Conservation (phyloP, 495 filamentous ascomycete genomes). For the Penicillium arizonense region DNA sequence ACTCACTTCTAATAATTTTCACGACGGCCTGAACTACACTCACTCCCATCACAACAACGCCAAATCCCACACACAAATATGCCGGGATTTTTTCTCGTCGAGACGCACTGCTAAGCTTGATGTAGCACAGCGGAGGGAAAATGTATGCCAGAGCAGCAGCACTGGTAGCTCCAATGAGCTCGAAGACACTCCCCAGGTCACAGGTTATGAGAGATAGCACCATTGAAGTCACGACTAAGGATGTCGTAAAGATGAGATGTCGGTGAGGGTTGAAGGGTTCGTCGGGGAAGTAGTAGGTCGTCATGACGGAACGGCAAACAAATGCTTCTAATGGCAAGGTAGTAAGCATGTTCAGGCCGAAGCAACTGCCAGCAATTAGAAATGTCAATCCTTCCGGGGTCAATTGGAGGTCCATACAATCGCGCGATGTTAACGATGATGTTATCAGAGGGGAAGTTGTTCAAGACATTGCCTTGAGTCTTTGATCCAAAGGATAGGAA, state of each 20-base stretch:
- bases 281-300: conserved; percentile 83
- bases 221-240: conserved; percentile 79
- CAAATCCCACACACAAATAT: conserved; percentile 69
- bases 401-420: conserved; percentile 48
- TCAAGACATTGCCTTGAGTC: conserved; percentile 92
- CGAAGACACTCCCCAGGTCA: conserved; percentile 91
- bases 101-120: conserved; percentile 72
- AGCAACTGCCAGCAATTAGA: conserved; percentile 54
- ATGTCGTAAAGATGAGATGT: conserved; percentile 80
- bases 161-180: conserved; percentile 91
- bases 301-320: conserved; percentile 95
- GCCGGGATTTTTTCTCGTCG: conserved; percentile 75
- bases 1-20: conserved; percentile 59
- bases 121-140: conserved; percentile 89
- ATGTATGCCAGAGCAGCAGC: conserved; percentile 95
- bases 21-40: conserved; percentile 71
- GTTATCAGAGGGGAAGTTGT: conserved; percentile 92
- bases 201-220: conserved; percentile 76
- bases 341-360: conserved; percentile 97
- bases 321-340: conserved; percentile 95
- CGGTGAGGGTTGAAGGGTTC: conserved; percentile 79
- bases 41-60: conserved; percentile 77
- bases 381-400: neutral
- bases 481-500: conserved; percentile 91
- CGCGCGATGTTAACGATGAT: conserved; percentile 91